A percentile compares a stretch with the other conserved stretches of the same genome.
phyloP scores from a whole-genome alignment of 306 rosid species.

The Gastrolobium bilobum region DNA sequence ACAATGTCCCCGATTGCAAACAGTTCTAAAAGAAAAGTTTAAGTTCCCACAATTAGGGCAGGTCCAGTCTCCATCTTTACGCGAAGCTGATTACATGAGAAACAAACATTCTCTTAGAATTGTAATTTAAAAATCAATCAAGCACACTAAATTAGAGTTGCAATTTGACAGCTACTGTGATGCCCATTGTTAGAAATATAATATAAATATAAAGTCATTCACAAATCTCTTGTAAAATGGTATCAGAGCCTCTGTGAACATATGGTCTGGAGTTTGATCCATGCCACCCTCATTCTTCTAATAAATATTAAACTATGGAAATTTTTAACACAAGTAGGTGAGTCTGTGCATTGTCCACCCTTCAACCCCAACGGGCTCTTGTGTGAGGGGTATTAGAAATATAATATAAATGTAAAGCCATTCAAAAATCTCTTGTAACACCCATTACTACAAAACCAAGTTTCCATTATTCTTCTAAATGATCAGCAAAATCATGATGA shows the following conservation, averaged over 20 bases:
- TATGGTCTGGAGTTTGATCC: too few species aligned
- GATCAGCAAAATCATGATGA: neutral
- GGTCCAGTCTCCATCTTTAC: slow-evolving; percentile 66
- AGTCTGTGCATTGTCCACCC: too few species aligned
- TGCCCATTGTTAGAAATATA: neutral
- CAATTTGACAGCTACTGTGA: neutral
- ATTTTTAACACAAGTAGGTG: too few species aligned
- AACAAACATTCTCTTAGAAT: slow-evolving; percentile 35
- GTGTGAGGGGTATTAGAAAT: too few species aligned
- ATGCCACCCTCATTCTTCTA: too few species aligned
- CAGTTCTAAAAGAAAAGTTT: slow-evolving; percentile 61
- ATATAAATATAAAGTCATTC: too few species aligned
- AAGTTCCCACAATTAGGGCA: slow-evolving; percentile 62
- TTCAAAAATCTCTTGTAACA: too few species aligned
- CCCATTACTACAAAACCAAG: slow-evolving; percentile 4
- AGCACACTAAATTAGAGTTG: neutral
- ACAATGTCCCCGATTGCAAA: slow-evolving; percentile 60
- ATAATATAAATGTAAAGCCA: too few species aligned
- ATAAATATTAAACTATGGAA: too few species aligned
- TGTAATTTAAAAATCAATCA: neutral
- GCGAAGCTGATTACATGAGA: slow-evolving; percentile 49
- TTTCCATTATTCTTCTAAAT: slow-evolving; percentile 11
- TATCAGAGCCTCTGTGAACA: too few species aligned
- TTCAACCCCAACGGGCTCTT: too few species aligned
- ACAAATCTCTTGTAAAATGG: too few species aligned